Evolutionary conservation across 352 stramenopile genomes (phyloP), one percentile per base, ranked within the genome.

Genomic region (Globisporangium apiculatum): DNA sequence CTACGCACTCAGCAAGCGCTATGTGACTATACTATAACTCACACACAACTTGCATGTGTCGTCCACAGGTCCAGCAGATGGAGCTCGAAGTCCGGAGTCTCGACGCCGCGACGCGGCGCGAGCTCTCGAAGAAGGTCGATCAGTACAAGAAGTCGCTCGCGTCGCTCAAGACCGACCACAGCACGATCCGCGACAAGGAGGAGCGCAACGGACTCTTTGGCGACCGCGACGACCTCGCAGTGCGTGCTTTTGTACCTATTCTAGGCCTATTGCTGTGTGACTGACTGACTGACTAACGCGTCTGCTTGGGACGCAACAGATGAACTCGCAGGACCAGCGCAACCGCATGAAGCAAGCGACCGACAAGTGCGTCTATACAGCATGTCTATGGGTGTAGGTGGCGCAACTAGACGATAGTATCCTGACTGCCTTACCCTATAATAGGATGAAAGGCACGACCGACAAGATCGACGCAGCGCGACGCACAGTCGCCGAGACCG

Each of bases 131-230:
- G 70, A 94, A 94, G 53, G 83, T 94, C 42, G 83, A 92, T 56
- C 85, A 94, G 68, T 94, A 94, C 77, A 91, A 91, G 63, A 94
- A 94, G 65, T 93, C 81, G 43, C 65, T 94, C 49, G 81, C 76
- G n/a, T 90, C 83, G 42, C 66, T 94, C n/a, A 73, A 74, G 9
- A 75, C 79, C 6, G 85, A 94, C 45, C 79, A 91, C 60, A 93
- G 86, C 68, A 77, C 70, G 61, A 91, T 93, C 51, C 75, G 79
- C 10, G 85, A 91, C 24, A 90, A 90, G 51, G 85, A 93, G 57
- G 85, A 94, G 55, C 76, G 84, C 17, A 76, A 91, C 56, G 85
- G 85, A 24, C 75, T 94, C 38, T 93, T 94, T 59, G 82, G 85
- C n/a, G 76, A 91, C 54, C 73, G 79, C 15, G 79, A 89, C 61